Conservation (phyloP, 805 yeast genomes). For the Yarrowia yakushimensis region DNA sequence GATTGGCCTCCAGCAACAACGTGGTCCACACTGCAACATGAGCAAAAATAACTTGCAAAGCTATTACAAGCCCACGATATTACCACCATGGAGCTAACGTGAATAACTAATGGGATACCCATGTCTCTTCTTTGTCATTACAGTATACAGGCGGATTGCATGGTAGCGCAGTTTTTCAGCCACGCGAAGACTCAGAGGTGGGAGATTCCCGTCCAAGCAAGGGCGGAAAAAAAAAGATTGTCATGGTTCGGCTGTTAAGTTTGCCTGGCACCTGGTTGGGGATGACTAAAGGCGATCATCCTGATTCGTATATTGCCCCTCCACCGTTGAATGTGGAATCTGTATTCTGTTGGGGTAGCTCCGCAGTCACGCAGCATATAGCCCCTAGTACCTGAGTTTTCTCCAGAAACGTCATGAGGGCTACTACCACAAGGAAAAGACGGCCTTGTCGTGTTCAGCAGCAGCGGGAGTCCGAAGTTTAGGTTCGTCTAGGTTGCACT, state of each 20-base stretch:
- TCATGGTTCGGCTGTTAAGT: slow-evolving; percentile 6
- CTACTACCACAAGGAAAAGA: background rate
- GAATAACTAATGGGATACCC: too few species aligned
- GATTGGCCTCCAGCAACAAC: background rate
- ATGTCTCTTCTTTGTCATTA: background rate
- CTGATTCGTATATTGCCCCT: background rate
- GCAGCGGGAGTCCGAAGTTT: background rate
- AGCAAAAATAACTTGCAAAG: background rate
- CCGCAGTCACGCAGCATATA: background rate
- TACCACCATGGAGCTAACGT: background rate
- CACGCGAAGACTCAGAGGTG: background rate
- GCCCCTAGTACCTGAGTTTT: background rate
- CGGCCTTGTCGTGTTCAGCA: background rate
- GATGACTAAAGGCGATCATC: background rate
- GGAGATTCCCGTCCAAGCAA: background rate
- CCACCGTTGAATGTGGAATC: too few species aligned
- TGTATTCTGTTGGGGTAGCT: background rate
- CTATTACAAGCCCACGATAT: background rate
- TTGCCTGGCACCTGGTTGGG: background rate
- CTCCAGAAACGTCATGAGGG: too few species aligned
- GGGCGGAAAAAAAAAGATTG: background rate
- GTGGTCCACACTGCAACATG: background rate
- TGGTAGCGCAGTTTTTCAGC: background rate
- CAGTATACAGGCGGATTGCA: background rate
- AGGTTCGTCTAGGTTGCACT: background rate